Evolutionary conservation across 345 rosid genomes (phyloP).

Genomic region (Euphorbia tirucalli): DNA sequence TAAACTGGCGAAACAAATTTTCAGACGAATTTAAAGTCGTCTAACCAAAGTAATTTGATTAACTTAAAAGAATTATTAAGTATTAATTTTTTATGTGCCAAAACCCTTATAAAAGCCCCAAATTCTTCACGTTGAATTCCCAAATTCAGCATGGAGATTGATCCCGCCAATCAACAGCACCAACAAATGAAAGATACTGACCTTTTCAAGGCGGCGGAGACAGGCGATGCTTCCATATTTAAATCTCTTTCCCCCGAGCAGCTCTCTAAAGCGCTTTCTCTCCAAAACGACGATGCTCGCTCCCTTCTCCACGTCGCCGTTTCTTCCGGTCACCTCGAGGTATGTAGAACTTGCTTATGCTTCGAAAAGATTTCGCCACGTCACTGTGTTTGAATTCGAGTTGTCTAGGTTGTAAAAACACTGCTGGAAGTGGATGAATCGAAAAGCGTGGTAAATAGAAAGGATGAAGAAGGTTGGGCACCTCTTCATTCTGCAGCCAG

Average conservation of each 20-base stretch:
- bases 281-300: constrained; percentile 77
- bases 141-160: constrained; percentile 40
- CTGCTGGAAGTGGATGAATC: constrained; percentile 50
- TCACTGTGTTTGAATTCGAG: not conserved
- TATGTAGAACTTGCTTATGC: not conserved
- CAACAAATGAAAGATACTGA: constrained; percentile 47
- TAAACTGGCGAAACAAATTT: too few relatives aligned
- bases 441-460: constrained; percentile 42
- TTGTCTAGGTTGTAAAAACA: constrained; percentile 53
- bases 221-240: constrained; percentile 62
- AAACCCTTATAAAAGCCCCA: constrained; percentile 20
- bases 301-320: constrained; percentile 84
- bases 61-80: too few relatives aligned
- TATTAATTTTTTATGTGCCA: too few relatives aligned
- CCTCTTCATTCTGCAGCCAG: constrained; percentile 86
- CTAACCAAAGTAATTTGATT: too few relatives aligned
- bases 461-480: constrained; percentile 95
- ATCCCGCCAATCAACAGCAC: constrained; percentile 24
- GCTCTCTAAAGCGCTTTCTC: constrained; percentile 44
- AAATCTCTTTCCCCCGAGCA: constrained; percentile 47
- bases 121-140: not conserved
- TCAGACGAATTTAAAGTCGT: too few relatives aligned
- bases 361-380: not conserved
- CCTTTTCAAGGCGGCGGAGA: constrained; percentile 78
- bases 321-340: constrained; percentile 56